phyloP scores from a whole-genome alignment of 2,329 filamentous ascomycete species.

The Microdochium trichocladiopsis region DNA sequence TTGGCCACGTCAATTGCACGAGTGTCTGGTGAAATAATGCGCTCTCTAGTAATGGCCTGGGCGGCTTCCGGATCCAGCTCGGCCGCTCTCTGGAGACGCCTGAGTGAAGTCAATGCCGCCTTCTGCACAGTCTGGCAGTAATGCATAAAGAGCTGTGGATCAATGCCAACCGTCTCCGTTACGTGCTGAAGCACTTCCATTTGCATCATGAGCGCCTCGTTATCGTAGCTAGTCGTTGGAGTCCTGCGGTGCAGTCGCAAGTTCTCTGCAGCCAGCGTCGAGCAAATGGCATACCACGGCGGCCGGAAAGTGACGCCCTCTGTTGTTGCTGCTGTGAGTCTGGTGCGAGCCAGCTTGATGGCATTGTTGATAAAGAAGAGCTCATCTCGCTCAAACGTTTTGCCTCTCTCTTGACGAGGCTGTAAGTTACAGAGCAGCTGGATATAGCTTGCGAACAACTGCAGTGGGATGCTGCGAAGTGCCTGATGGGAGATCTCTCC shows the following conservation, averaged over 20 bases:
- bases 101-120: constrained; percentile 12
- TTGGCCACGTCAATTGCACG: background rate
- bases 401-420: constrained; percentile 12
- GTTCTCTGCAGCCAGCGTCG: constrained; percentile 25
- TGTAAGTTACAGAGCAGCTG: constrained; percentile 37
- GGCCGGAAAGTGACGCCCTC: constrained; percentile 23
- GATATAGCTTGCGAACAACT: constrained; percentile 43
- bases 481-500: constrained; percentile 10
- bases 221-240: constrained; percentile 16
- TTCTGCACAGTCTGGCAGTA: constrained; percentile 27
- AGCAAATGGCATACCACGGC: constrained; percentile 35
- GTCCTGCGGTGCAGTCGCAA: constrained; percentile 18
- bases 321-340: constrained; percentile 14
- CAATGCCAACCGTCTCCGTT: constrained; percentile 19
- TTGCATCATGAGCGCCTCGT: constrained; percentile 21
- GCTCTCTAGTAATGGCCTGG: background rate
- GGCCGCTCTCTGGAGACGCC: background rate
- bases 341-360: constrained; percentile 21
- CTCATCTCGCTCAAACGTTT: constrained; percentile 11
- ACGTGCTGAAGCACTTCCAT: constrained; percentile 20
- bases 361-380: constrained; percentile 23
- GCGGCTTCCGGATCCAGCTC: background rate
- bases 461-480: constrained; percentile 21
- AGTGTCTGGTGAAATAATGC: background rate
- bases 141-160: constrained; percentile 25